A percentile compares a stretch with the other conserved stretches of the same genome.
Evolutionary conservation across 352 stramenopile genomes (phyloP).

Genomic region (Globisporangium recalcitrans): DNA sequence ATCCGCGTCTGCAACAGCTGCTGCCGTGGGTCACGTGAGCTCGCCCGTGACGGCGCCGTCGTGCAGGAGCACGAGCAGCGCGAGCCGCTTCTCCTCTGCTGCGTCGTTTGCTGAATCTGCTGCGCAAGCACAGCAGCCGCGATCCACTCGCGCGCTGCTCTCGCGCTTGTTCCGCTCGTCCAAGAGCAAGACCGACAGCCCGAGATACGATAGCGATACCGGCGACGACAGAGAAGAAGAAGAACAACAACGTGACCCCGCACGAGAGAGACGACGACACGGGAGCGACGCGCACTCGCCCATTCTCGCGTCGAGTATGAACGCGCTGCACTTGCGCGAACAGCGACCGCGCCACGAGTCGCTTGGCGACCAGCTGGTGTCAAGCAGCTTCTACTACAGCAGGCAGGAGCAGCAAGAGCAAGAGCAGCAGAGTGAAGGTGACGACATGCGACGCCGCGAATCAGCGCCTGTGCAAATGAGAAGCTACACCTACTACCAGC

Average conservation of each 20-base stretch:
- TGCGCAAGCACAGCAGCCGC: constrained; percentile 1
- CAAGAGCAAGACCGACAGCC: constrained; percentile 11
- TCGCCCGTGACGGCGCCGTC: not conserved
- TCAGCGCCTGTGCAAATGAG: constrained; percentile 2
- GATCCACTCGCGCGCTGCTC: constrained; percentile 18
- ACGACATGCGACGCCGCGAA: constrained; percentile 5
- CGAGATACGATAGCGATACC: not conserved
- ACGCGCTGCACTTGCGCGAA: constrained; percentile 6
- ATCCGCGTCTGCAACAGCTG: not conserved
- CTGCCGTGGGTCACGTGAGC: not conserved
- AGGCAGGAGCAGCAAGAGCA: not conserved
- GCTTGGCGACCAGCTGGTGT: not conserved
- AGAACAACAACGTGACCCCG: not conserved
- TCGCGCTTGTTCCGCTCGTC: constrained; percentile 22
- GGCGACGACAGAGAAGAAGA: not conserved
- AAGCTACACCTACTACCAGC: not conserved
- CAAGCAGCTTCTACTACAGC: constrained; percentile 8
- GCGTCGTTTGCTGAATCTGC: not conserved
- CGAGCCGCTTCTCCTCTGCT: not conserved
- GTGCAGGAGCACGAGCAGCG: constrained; percentile 7
- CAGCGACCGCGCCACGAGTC: not conserved
- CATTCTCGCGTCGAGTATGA: constrained; percentile 3
- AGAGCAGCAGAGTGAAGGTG: not conserved
- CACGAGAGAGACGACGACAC: not conserved
- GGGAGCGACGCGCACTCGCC: not conserved